Evolutionary conservation across 495 filamentous ascomycete genomes (phyloP).

Genomic region (Trichoderma erinaceum): DNA sequence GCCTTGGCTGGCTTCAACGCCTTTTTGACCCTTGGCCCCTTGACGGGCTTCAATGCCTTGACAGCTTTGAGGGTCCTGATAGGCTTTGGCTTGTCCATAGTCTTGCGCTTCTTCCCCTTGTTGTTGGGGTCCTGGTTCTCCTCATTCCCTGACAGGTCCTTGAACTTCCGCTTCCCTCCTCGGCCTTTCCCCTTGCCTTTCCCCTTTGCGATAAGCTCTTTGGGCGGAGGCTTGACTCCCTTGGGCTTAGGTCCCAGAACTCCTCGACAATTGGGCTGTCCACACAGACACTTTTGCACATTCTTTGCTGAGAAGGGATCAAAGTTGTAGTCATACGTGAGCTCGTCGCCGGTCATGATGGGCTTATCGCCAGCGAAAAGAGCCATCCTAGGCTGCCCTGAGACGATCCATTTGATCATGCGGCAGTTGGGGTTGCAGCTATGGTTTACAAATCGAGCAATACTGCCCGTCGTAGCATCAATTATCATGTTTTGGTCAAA

Average conservation of each 20-base stretch:
- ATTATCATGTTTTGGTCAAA: constrained; percentile 99
- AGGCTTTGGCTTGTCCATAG: constrained; percentile 13
- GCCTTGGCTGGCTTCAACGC: constrained; percentile 16
- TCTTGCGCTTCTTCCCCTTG: constrained; percentile 21
- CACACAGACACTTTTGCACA: constrained; percentile 78
- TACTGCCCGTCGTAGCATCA: constrained; percentile 89
- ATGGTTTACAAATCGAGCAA: constrained; percentile 97
- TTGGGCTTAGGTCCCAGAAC: constrained; percentile 69
- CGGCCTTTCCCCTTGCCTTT: background rate
- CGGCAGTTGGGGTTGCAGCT: constrained; percentile 95
- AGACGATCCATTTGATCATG: constrained; percentile 97
- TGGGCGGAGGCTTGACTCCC: constrained; percentile 43
- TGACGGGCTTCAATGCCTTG: constrained; percentile 14
- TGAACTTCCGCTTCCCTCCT: constrained; percentile 35
- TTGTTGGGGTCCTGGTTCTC: constrained; percentile 35
- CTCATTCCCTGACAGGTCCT: constrained; percentile 32
- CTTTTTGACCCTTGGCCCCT: background rate
- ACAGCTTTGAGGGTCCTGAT: constrained; percentile 16
- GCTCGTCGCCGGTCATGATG: constrained; percentile 87
- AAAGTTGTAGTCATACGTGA: constrained; percentile 99
- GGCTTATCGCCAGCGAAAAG: constrained; percentile 86
- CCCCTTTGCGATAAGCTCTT: constrained; percentile 22
- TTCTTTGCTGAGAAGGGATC: constrained; percentile 81
- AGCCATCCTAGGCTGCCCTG: constrained; percentile 91
- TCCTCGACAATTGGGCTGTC: constrained; percentile 67